phyloP scores from a whole-genome alignment of 2,329 filamentous ascomycete genomes.

The Ophiocordyceps camponoti-leonardi region DNA sequence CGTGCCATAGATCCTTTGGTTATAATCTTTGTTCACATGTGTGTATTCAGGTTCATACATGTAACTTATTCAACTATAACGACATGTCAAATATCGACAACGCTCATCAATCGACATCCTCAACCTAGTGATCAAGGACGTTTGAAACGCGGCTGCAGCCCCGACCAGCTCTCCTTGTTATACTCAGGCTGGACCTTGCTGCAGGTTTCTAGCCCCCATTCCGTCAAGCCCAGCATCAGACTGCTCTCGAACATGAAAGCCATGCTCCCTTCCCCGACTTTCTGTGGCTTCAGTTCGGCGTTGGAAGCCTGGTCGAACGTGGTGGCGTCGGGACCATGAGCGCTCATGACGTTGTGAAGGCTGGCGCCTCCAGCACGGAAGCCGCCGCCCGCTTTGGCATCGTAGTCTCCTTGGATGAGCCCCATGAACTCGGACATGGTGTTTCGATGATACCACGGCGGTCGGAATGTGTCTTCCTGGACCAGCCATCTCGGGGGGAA shows the following conservation, averaged over 20 bases:
- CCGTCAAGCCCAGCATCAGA: slow-evolving; percentile 53
- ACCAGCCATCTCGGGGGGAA: slow-evolving; percentile 59
- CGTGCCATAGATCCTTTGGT: too few relatives aligned
- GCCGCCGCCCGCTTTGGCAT: slow-evolving; percentile 40
- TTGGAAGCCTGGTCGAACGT: slow-evolving; percentile 38
- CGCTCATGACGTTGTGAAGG: slow-evolving; percentile 56
- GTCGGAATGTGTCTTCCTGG: slow-evolving; percentile 52
- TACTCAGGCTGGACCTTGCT: slow-evolving; percentile 29
- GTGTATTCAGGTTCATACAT: too few relatives aligned
- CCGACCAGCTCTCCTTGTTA: slow-evolving; percentile 64
- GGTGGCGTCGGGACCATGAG: slow-evolving; percentile 42
- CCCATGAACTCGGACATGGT: slow-evolving; percentile 52
- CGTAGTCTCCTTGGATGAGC: slow-evolving; percentile 37
- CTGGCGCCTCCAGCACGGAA: slow-evolving; percentile 41
- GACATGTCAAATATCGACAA: too few relatives aligned
- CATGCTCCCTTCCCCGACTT: slow-evolving; percentile 44
- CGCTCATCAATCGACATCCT: not conserved
- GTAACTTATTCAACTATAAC: too few relatives aligned
- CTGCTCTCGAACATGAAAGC: slow-evolving; percentile 57
- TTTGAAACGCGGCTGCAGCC: slow-evolving; percentile 39
- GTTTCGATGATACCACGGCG: slow-evolving; percentile 58
- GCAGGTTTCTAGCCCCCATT: slow-evolving; percentile 49
- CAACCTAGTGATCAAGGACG: not conserved
- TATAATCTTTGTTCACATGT: too few relatives aligned
- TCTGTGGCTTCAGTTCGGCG: slow-evolving; percentile 33